phyloP scores from a whole-genome alignment of 495 filamentous ascomycete genomes.

The Chaetomidium leptoderma region DNA sequence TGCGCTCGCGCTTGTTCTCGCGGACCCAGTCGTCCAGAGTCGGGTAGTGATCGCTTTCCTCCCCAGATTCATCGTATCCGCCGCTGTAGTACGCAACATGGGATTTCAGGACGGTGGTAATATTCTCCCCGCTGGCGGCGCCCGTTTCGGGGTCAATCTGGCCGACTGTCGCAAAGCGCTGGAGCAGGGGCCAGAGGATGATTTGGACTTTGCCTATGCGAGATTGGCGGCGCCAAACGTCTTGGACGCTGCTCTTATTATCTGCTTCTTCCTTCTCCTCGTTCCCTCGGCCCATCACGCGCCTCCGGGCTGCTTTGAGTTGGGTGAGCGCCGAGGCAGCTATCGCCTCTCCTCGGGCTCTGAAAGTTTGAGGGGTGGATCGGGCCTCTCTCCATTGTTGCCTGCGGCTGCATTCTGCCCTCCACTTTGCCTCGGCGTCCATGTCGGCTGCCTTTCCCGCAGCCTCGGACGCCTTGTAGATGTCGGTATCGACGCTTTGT shows the following conservation, averaged over 20 bases:
- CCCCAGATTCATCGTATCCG: constrained; percentile 4
- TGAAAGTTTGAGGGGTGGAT: neutral
- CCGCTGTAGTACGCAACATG: constrained; percentile 38
- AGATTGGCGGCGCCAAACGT: constrained; percentile 14
- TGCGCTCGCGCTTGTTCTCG: neutral
- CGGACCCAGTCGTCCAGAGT: constrained; percentile 11
- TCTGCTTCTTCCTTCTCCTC: neutral
- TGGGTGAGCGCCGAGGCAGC: neutral
- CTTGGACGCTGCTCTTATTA: neutral
- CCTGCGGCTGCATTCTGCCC: neutral
- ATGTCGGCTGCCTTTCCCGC: constrained; percentile 19
- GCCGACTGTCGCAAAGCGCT: constrained; percentile 30
- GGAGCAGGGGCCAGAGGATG: constrained; percentile 36
- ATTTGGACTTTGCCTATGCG: constrained; percentile 42
- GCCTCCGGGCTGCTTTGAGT: neutral
- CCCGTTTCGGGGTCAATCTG: constrained; percentile 15
- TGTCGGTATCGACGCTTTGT: constrained; percentile 28
- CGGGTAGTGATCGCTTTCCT: constrained; percentile 14
- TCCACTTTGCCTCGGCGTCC: constrained; percentile 6
- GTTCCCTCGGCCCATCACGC: neutral
- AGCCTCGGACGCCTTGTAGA: constrained; percentile 33
- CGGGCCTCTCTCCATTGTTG: neutral
- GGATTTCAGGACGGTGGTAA: constrained; percentile 24
- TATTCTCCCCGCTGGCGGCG: constrained; percentile 26
- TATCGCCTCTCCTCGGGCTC: neutral